Percentiles rank a stretch among this genome's conserved stretches.
These are phyloP conservation scores for Candida pini DNA, from an alignment of 805 yeast species.

Conservation along the genomic window DNA sequence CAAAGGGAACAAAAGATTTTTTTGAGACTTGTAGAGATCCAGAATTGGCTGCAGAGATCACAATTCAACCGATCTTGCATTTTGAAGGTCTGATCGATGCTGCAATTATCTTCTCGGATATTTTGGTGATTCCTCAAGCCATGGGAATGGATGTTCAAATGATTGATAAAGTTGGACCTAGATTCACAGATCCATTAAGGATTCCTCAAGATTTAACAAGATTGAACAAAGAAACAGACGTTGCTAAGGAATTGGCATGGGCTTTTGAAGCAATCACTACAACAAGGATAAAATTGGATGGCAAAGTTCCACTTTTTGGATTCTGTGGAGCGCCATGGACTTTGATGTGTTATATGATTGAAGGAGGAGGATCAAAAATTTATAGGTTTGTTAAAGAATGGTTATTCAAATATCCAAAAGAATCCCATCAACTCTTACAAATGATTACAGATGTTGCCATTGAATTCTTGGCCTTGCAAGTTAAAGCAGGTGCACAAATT, in stretches of 20 bases:
- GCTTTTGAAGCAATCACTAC: constrained; percentile 89
- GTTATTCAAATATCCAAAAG: constrained; percentile 76
- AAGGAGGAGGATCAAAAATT: constrained; percentile 92
- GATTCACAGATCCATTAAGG: constrained; percentile 84
- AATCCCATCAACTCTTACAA: constrained; percentile 64
- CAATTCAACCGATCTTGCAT: constrained; percentile 92
- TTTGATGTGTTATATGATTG: constrained; percentile 90
- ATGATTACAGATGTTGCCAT: constrained; percentile 82
- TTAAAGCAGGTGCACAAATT: constrained; percentile 97
- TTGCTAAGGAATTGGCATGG: constrained; percentile 79
- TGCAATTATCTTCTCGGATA: constrained; percentile 94
- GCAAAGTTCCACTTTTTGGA: constrained; percentile 91
- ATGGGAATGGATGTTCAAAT: constrained; percentile 94
- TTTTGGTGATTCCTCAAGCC: constrained; percentile 94
- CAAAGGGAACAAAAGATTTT: constrained; percentile 79
- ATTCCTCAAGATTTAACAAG: constrained; percentile 59
- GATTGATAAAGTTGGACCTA: constrained; percentile 93
- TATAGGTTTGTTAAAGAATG: constrained; percentile 89
- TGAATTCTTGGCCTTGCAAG: constrained; percentile 91
- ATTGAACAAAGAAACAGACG: constrained; percentile 55
- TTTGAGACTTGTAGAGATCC: constrained; percentile 95
- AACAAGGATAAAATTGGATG: constrained; percentile 80
- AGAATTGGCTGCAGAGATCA: constrained; percentile 87
- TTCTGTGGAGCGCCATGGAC: constrained; percentile 99
- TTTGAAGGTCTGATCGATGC: constrained; percentile 90